phyloP scores from a whole-genome alignment of 2,329 filamentous ascomycete species.

The Calonectria pseudoreteaudii region DNA sequence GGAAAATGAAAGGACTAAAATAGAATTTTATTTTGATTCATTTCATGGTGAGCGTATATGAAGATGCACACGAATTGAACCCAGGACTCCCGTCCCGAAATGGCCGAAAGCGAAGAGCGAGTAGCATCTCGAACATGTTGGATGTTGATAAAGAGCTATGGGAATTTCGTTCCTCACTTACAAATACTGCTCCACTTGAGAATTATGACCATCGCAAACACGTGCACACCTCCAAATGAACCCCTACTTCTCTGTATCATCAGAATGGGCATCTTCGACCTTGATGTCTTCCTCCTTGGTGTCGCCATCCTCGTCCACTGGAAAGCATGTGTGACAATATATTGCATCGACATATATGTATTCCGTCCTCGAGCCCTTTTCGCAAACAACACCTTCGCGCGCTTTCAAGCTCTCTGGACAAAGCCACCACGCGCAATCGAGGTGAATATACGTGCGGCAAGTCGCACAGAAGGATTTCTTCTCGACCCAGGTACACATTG shows the following conservation, averaged over 20 bases:
- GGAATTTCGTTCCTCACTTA: not conserved
- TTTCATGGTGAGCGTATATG: not conserved
- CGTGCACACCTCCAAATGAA: not conserved
- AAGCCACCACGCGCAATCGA: not conserved
- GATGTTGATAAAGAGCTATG: not conserved
- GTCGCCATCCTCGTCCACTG: not conserved
- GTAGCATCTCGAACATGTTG: not conserved
- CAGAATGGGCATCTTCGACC: not conserved
- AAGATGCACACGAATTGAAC: not conserved
- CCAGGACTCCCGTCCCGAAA: not conserved
- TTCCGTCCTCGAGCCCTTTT: not conserved
- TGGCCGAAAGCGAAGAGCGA: not conserved
- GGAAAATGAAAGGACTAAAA: not conserved
- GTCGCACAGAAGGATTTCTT: not conserved
- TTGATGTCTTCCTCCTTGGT: not conserved
- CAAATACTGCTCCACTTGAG: not conserved
- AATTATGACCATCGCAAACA: not conserved
- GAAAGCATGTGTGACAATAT: not conserved
- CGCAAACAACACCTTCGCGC: not conserved
- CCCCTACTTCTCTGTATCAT: too few species aligned
- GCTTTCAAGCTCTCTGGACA: not conserved
- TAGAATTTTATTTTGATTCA: not conserved
- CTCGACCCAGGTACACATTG: conserved; percentile 1
- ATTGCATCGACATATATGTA: not conserved
- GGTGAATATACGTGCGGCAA: not conserved